phyloP scores from a whole-genome alignment of 148 eudicot genomes.

The Silene conica region DNA sequence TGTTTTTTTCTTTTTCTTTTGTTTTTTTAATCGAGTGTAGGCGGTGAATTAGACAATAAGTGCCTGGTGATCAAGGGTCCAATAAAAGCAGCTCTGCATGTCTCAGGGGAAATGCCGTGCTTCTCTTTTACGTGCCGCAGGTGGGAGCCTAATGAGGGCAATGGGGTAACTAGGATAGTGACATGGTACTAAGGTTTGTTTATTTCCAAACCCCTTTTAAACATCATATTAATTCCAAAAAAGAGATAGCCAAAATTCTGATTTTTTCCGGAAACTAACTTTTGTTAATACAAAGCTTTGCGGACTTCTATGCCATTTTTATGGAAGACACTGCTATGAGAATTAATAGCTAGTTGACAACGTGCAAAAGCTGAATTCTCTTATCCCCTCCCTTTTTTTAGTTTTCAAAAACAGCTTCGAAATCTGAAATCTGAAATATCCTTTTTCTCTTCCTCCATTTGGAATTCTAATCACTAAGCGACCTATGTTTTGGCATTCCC shows the following conservation, averaged over 20 bases:
- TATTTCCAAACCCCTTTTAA: background rate
- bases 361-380: background rate
- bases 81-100: conserved; percentile 1
- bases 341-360: background rate
- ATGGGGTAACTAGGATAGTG: background rate
- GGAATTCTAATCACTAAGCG: background rate
- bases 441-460: background rate
- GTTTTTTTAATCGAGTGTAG: background rate
- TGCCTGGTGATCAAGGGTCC: background rate
- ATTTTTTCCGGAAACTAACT: background rate
- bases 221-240: background rate
- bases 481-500: background rate
- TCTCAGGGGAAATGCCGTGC: background rate
- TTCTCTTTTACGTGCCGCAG: background rate
- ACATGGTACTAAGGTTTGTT: background rate
- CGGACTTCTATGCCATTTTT: background rate
- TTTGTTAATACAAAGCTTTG: background rate
- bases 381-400: background rate
- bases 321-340: too few relatives aligned
- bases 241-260: background rate
- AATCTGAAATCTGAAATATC: background rate
- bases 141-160: conserved; percentile 7
- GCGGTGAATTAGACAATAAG: background rate
- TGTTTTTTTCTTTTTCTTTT: background rate
- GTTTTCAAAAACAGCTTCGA: background rate